Evolutionary conservation across 177 flowering plant species (phyloP).

Genomic region (Vitis hybrid): DNA sequence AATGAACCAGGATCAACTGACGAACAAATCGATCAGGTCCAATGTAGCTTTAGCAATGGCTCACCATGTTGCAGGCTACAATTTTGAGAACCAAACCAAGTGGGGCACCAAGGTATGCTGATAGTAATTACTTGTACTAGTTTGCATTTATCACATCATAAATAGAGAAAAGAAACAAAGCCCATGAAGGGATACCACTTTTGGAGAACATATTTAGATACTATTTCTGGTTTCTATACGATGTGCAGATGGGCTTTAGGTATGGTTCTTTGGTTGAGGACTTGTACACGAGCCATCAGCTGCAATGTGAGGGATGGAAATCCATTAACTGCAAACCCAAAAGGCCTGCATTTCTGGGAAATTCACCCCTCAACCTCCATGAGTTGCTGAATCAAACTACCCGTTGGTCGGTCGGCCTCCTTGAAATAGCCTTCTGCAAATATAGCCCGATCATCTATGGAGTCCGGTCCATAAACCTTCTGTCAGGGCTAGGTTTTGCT

Average conservation of each 20-base stretch:
- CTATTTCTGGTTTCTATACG: no score
- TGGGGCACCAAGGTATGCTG: slow-evolving; percentile 12
- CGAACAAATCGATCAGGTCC: background rate
- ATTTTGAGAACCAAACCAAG: background rate
- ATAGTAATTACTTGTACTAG: no score
- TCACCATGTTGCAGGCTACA: slow-evolving; percentile 2
- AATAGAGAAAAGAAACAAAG: no score
- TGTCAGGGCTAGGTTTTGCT: slow-evolving; percentile 1
- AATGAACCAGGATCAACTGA: background rate
- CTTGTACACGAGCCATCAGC: no score
- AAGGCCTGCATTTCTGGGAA: slow-evolving; percentile 12
- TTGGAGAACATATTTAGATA: background rate
- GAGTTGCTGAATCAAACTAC: slow-evolving; percentile 1
- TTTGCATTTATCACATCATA: slow-evolving; percentile 7
- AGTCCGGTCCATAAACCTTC: background rate
- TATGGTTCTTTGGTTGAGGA: no score
- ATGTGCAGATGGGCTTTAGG: no score
- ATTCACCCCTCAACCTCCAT: background rate
- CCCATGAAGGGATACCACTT: no score
- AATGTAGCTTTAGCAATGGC: background rate
- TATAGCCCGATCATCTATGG: slow-evolving; percentile 3
- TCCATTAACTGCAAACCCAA: slow-evolving; percentile 8
- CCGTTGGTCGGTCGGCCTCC: slow-evolving; percentile 5
- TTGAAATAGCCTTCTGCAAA: background rate
- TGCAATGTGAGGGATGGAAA: slow-evolving; percentile 10